These are phyloP conservation scores for Auricularia heimuer DNA, from an alignment of 768 basidiomycete species.

Conservation along the genomic window DNA sequence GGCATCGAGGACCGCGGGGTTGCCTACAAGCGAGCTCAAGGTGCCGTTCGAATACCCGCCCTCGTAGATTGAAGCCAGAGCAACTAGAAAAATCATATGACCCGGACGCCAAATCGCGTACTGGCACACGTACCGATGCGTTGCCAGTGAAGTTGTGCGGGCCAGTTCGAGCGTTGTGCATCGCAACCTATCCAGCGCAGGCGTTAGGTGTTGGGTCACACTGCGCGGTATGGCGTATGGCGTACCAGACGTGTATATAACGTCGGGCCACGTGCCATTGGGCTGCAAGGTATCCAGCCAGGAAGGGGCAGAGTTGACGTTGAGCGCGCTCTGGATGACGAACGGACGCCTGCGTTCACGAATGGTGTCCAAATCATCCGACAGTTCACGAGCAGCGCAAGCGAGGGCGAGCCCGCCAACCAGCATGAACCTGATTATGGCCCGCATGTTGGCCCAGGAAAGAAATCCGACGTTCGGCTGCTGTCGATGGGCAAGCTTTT, in stretches of 20 bases:
- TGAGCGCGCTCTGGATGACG: background rate
- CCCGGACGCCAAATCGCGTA: background rate
- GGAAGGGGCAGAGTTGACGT: background rate
- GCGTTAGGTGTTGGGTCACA: too few species aligned
- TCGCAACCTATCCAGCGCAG: constrained; percentile 35
- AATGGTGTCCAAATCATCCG: background rate
- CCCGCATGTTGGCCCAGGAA: background rate
- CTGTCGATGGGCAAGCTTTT: background rate
- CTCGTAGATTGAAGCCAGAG: constrained; percentile 48
- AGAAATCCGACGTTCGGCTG: background rate
- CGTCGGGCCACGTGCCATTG: background rate
- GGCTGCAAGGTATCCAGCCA: background rate
- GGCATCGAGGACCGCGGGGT: constrained; percentile 29
- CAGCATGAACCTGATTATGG: background rate
- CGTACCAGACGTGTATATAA: background rate
- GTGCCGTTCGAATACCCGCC: constrained; percentile 28
- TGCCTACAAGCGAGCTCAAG: constrained; percentile 30
- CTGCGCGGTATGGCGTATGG: background rate
- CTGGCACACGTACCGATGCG: constrained; percentile 10
- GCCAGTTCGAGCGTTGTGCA: constrained; percentile 61
- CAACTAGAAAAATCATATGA: constrained; percentile 23
- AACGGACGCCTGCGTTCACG: background rate
- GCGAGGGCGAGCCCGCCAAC: background rate
- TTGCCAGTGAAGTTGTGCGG: constrained; percentile 27
- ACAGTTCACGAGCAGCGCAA: background rate